Evolutionary conservation across 140 eudicot species (phyloP), one percentile per base, ranked within the genome.

Genomic region (Senecio squalidus): DNA sequence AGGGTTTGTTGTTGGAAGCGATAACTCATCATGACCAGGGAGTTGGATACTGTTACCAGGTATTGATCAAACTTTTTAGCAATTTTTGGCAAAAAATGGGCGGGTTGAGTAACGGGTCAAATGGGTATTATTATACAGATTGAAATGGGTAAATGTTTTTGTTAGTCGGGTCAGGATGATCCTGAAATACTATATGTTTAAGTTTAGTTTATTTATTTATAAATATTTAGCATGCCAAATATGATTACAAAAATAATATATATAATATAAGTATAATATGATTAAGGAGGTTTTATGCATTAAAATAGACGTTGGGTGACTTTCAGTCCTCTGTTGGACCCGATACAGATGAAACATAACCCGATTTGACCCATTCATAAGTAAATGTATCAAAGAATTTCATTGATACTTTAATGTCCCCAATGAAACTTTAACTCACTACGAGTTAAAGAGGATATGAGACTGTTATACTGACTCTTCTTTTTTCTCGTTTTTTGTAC

Each of bases 1-100:
- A 78, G 74, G 96, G 99, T 46, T 71, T 93, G 64, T 62, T 93
- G 52, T 66, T 88, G 21, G 99, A 93, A 68, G 99, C 96, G n/a
- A 74, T 88, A 31, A 93, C 99, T 23, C 95, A 84, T 64, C 77
- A 74, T 23, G 90, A 72, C 34, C 58, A 45, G 34, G 89, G 75
- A 41, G 74, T 48, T 61, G 77, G 76, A 58, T 93, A 68, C 57
- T 77, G 82, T 59, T 93, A 88, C 46, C 74, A 93, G 97, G 97
- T 85, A 55, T 54, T n/a, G 1, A 49, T 49, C 27, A 16, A 3
- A 39, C 46, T 39, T 39, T 24, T 36, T n/a, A n/a, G n/a, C n/a
- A n/a, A n/a, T n/a, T n/a, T n/a, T n/a, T n/a, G n/a, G n/a, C n/a
- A n/a, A n/a, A 47, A 18, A 21, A 18, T 47, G 29, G n/a, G 28